Percentiles rank a stretch among this genome's conserved stretches.
These are phyloP conservation scores for Plectosphaerella sp. DNA, from an alignment of 2,329 filamentous ascomycete species.

Conservation along the genomic window DNA sequence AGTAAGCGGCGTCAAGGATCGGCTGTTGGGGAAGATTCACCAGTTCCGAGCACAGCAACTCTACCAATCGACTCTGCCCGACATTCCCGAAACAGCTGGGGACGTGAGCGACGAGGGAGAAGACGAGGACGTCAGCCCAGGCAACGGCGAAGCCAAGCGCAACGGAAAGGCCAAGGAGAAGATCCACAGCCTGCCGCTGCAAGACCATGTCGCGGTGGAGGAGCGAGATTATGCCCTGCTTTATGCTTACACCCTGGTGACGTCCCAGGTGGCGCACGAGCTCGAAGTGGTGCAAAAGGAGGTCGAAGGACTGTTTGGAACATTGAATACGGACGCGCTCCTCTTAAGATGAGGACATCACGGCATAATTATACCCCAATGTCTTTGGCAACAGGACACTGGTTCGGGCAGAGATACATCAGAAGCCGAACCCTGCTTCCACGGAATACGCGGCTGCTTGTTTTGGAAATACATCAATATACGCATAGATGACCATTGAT, in stretches of 20 bases:
- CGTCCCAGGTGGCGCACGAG: conserved; percentile 62
- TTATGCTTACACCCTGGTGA: conserved; percentile 81
- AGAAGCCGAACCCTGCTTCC: too few relatives aligned
- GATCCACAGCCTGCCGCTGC: conserved; percentile 11
- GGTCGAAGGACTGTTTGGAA: conserved; percentile 59
- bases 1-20: conserved; percentile 74
- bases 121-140: conserved; percentile 29
- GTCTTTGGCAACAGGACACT: background rate
- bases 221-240: conserved; percentile 85
- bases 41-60: conserved; percentile 70
- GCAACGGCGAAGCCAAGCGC: conserved; percentile 10
- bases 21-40: conserved; percentile 81
- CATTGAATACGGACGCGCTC: conserved; percentile 56
- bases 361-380: background rate
- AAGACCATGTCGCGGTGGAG: conserved; percentile 40
- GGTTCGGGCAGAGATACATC: too few relatives aligned
- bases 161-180: conserved; percentile 9
- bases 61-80: background rate
- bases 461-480: too few relatives aligned
- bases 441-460: too few relatives aligned
- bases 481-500: too few relatives aligned
- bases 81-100: conserved; percentile 20
- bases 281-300: conserved; percentile 56
- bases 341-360: conserved; percentile 43
- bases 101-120: conserved; percentile 30